Percentiles rank a stretch among this genome's conserved stretches.
phyloP scores from a whole-genome alignment of 2,329 filamentous ascomycete genomes.

The Penicillium decumbens region DNA sequence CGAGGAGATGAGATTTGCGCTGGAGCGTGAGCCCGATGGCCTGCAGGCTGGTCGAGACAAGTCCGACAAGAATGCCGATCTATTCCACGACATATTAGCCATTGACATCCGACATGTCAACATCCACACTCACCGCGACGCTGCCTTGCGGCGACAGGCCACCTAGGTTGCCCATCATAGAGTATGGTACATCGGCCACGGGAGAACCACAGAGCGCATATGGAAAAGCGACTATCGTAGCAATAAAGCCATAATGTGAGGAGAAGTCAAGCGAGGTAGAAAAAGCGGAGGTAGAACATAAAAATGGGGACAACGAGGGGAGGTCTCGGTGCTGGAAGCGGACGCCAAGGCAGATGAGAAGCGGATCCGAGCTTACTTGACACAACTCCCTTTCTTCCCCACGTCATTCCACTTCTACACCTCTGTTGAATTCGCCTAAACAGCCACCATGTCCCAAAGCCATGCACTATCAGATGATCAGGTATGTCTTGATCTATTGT shows the following conservation, averaged over 20 bases:
- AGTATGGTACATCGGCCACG: slow-evolving; percentile 38
- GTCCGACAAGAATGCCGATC: slow-evolving; percentile 89
- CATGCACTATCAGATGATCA: slow-evolving; percentile 98
- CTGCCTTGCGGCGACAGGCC: slow-evolving; percentile 73
- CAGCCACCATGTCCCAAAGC: slow-evolving; percentile 75
- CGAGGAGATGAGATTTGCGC: slow-evolving; percentile 94
- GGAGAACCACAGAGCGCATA: slow-evolving; percentile 6
- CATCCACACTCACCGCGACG: slow-evolving; percentile 59
- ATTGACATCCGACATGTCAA: neutral
- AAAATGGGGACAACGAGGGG: slow-evolving; percentile 5
- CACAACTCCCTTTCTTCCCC: slow-evolving; percentile 19
- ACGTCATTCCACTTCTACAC: slow-evolving; percentile 19
- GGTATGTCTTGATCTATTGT: slow-evolving; percentile 51
- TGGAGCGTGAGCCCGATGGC: slow-evolving; percentile 92
- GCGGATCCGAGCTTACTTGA: slow-evolving; percentile 23
- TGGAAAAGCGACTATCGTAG: slow-evolving; percentile 16
- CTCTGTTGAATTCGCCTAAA: neutral
- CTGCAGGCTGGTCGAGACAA: slow-evolving; percentile 90
- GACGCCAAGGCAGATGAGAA: slow-evolving; percentile 16
- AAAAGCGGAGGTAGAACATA: neutral
- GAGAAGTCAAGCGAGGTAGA: slow-evolving; percentile 1
- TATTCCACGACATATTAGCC: slow-evolving; percentile 38
- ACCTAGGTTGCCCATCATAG: slow-evolving; percentile 64
- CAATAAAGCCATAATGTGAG: slow-evolving; percentile 17
- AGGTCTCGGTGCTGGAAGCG: slow-evolving; percentile 16